Evolutionary conservation across 768 basidiomycete genomes (phyloP), one percentile per base, ranked within the genome.

Genomic region (Ephemerocybe angulata): DNA sequence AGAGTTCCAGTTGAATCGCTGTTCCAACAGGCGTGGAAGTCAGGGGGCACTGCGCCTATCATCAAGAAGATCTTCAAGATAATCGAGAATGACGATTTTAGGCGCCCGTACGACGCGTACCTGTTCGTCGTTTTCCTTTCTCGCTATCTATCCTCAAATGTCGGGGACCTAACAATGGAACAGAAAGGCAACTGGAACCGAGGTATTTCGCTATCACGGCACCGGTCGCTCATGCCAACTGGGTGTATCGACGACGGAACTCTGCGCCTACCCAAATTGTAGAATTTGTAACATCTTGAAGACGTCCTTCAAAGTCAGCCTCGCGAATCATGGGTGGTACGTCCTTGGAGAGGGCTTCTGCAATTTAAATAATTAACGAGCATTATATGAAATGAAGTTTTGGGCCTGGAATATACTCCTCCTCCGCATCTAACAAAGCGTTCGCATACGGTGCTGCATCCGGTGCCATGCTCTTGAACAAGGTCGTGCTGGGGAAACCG

Each of bases 31-130:
- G 58, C 63, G 3, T 70, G 67, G 68, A 64, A 62, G 47, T 4
- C 28, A 50, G 46, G 29, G 12, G 56, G 56, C 5, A 50, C 59
- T 13, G 43, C 54, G 22, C 64, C 65, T n/a, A 21, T 57, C 0
- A 57, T 70, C 50, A 66, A 61, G 54, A 63, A 61, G 27, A 58
- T 70, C 4, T 69, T 62, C 59, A 70, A 68, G 60, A 64, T 70
- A 24, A 60, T 69, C 11, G 68, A 70, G 54, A 59, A 59, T 53
- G 58, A 55, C 21, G 54, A 50, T 15, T 63, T 66, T 30, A 52
- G 65, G 1, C 54, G 53, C 15, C 66, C 44, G n/a, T 44, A 29
- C 46, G 4, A 37, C 6, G 31, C n/a, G 13, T 54, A 42, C 46
- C 15, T 21, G 40, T 53, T n/a, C n/a, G n/a, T n/a, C n/a, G n/a